Evolutionary conservation across 371 early-diverging fungal genomes (phyloP), one percentile per base, ranked within the genome.

Genomic region (Mortierella sp.): DNA sequence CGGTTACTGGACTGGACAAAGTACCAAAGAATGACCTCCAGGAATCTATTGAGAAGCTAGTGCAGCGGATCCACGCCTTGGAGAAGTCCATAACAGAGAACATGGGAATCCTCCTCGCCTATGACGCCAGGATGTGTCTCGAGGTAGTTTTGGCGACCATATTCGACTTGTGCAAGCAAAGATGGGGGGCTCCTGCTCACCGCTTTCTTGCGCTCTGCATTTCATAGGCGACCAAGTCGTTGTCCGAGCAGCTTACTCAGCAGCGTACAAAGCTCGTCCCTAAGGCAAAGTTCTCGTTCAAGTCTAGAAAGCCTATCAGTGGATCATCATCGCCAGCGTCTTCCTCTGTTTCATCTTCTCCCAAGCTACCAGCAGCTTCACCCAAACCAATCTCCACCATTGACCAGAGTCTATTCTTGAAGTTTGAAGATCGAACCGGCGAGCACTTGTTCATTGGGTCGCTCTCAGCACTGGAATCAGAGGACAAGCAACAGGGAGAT

Each of bases 281-380:
- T 0, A 88, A 86, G 63, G 68, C 84, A 45, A 90, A 88, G 63
- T 90, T 90, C 46, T 87, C 90, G 1, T 90, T 90, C 78, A 86
- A 86, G 56, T 85, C 84, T 28, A 82, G 85, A 40, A 84, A 80
- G 39, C 57, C 73, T 14, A 73, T 81, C 37, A 27, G 48, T 21
- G 40, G 54, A 1, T n/a, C 53, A 41, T 37, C 54, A 1, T 22
- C 73, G n/a, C 27, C 67, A 4, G 17, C 57, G 8, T 40, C 57
- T 0, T 27, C 78, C 27, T n/a, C 67, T 14, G 22, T 34, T 4
- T 34, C 62, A 8, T 49, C 51, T 3, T 63, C 53, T 4, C 41
- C 76, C 13, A 46, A 52, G 3, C 25, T 34, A 10, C 7, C 60
- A 9, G 28, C 61, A 24, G 54, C 55, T 3, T 43, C 50, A 16